Percentiles rank a stretch among this genome's conserved stretches.
Conservation (phyloP, 1,139 yeast genomes). For the Pichia sp. region DNA sequence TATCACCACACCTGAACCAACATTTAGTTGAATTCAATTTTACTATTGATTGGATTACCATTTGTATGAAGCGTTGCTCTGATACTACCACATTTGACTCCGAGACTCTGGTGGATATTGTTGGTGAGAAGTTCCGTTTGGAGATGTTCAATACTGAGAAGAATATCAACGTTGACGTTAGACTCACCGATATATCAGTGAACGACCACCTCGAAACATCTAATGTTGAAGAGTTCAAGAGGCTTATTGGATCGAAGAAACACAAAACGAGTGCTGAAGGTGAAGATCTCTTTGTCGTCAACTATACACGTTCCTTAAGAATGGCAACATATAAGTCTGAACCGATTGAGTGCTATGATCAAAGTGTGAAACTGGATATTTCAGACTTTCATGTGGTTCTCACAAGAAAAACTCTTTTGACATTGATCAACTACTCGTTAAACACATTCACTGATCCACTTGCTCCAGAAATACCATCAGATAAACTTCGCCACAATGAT, state of each 20-base stretch:
- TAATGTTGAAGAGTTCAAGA: constrained; percentile 55
- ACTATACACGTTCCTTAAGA: constrained; percentile 53
- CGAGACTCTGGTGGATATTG: constrained; percentile 63
- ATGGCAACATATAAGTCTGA: constrained; percentile 50
- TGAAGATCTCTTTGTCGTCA: constrained; percentile 52
- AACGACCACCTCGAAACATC: constrained; percentile 70
- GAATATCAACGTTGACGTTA: constrained; percentile 61
- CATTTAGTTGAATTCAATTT: constrained; percentile 66
- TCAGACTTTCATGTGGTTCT: constrained; percentile 76
- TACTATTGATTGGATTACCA: constrained; percentile 52
- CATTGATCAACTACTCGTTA: constrained; percentile 71
- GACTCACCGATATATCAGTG: constrained; percentile 57
- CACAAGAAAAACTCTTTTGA: constrained; percentile 70
- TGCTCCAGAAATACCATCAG: constrained; percentile 62
- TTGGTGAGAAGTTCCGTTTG: constrained; percentile 59
- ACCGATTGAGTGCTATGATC: constrained; percentile 70
- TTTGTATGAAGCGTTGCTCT: constrained; percentile 63
- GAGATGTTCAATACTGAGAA: constrained; percentile 51
- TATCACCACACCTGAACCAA: constrained; percentile 31
- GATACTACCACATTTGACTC: constrained; percentile 55
- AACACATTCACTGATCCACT: constrained; percentile 84
- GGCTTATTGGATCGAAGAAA: constrained; percentile 59
- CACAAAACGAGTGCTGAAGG: constrained; percentile 29
- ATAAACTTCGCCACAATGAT: constrained; percentile 57
- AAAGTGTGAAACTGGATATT: constrained; percentile 63